Evolutionary conservation across 495 filamentous ascomycete genomes (phyloP).

Genomic region (Xylaria venustula): DNA sequence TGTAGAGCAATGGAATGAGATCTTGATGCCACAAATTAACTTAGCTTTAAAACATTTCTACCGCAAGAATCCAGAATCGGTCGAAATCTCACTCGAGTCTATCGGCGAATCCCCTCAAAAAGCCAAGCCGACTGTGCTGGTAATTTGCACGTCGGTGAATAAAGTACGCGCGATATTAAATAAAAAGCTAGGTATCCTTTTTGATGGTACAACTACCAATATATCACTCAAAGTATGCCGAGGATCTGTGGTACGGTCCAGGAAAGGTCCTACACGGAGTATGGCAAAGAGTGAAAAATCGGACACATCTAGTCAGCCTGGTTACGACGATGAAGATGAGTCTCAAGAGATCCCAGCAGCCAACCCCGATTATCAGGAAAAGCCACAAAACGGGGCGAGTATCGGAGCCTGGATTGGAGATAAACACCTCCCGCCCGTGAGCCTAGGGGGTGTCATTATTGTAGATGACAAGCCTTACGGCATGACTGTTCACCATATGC

Average conservation of each 20-base stretch:
- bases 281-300: conserved; percentile 30
- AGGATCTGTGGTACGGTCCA: conserved; percentile 67
- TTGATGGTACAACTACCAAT: conserved; percentile 58
- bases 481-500: conserved; percentile 94
- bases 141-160: conserved; percentile 69
- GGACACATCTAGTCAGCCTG: neutral
- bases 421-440: conserved; percentile 81
- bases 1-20: conserved; percentile 68
- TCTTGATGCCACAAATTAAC: conserved; percentile 69
- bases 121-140: conserved; percentile 71
- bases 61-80: conserved; percentile 67
- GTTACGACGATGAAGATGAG: conserved; percentile 21
- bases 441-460: conserved; percentile 82
- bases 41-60: conserved; percentile 57
- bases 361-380: conserved; percentile 68
- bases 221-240: conserved; percentile 62
- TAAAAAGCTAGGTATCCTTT: conserved; percentile 58
- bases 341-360: conserved; percentile 38
- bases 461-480: conserved; percentile 82
- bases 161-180: conserved; percentile 70
- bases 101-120: conserved; percentile 65
- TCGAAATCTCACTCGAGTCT: conserved; percentile 71
- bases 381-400: conserved; percentile 80
- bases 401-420: conserved; percentile 87
- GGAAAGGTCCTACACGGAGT: conserved; percentile 40